Conservation (phyloP, 2,329 filamentous ascomycete genomes). For the Sporothrix luriei region DNA sequence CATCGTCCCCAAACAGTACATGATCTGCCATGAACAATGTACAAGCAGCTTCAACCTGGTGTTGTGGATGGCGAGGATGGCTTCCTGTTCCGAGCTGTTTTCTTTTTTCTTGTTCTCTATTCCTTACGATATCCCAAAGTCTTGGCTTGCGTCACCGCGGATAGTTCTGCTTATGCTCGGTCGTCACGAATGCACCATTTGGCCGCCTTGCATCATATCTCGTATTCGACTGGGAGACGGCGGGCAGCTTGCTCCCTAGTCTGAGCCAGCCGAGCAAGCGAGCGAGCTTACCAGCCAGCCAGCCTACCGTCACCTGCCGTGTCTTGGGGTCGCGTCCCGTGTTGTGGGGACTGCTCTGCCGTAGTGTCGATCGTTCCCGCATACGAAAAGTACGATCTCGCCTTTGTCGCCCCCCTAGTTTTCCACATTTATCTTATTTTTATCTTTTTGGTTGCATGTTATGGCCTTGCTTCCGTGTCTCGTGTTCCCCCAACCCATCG, state of each 20-base stretch:
- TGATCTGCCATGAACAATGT: neutral
- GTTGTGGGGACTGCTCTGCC: neutral
- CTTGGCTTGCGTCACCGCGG: constrained; percentile 26
- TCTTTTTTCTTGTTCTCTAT: neutral
- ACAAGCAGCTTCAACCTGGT: too few relatives aligned
- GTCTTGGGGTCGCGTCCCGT: neutral
- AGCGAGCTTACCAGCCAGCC: too few relatives aligned
- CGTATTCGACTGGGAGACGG: constrained; percentile 13
- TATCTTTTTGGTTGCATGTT: too few relatives aligned
- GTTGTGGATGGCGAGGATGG: neutral
- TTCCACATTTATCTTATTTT: neutral
- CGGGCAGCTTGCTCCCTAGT: neutral
- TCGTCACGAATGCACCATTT: neutral
- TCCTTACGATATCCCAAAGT: neutral
- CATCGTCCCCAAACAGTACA: neutral
- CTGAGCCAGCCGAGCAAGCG: too few relatives aligned
- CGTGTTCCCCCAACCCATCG: constrained; percentile 6
- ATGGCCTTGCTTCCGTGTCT: neutral
- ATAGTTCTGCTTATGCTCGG: neutral
- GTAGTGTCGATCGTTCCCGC: constrained; percentile 22
- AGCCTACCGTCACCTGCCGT: too few relatives aligned
- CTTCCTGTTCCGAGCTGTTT: neutral
- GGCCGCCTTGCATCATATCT: constrained; percentile 15
- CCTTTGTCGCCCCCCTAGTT: neutral
- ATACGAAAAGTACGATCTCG: neutral